Evolutionary conservation across 768 basidiomycete species (phyloP), one percentile per base, ranked within the genome.

Genomic region (Punctularia strigosozonata): DNA sequence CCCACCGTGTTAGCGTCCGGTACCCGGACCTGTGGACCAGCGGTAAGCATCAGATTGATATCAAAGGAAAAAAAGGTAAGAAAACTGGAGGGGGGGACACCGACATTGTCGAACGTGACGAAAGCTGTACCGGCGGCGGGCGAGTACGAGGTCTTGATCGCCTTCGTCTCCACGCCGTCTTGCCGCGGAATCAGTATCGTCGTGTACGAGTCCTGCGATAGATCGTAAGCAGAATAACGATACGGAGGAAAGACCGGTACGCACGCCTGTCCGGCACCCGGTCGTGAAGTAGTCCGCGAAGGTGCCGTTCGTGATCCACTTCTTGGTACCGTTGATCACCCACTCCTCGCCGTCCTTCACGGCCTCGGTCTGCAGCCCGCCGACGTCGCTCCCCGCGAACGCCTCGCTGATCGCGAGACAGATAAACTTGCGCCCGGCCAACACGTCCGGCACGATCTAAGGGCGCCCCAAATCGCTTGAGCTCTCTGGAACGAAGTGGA

Each of bases 121-220:
- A 74, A 90, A 3, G 83, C 81, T 1, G 91, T 97, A 5, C 94
- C 94, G 3, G 94, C 94, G 1, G 83, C 80, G 3, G 84, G 55
- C 0, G 92, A 97, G 59, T 98, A 98, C 1, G 84, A 73, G 0
- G 92, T 97, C 63, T 90, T 91, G 61, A 98, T 84, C 18, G 77
- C 76, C 51, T 82, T 89, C 4, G 92, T 95, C 37, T 77, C 73
- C 41, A 97, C 71, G 4, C 71, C 74, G 31, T 79, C 74, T 12
- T 69, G 71, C 33, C 87, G 73, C 26, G 77, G 74, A 41, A 90
- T 73, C 26, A 89, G 66, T 30, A 90, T 73, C 35, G 86, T 83
- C 13, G 79, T 74, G 45, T 79, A 81, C 15, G 84, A 84, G 32
- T 68, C 68, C 77, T 83, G 40, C 15, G 36, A 7, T 25, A 23